Base-by-base conservation (phyloP, 2,329 filamentous ascomycete species). In the Talaromyces sp. region DNA sequence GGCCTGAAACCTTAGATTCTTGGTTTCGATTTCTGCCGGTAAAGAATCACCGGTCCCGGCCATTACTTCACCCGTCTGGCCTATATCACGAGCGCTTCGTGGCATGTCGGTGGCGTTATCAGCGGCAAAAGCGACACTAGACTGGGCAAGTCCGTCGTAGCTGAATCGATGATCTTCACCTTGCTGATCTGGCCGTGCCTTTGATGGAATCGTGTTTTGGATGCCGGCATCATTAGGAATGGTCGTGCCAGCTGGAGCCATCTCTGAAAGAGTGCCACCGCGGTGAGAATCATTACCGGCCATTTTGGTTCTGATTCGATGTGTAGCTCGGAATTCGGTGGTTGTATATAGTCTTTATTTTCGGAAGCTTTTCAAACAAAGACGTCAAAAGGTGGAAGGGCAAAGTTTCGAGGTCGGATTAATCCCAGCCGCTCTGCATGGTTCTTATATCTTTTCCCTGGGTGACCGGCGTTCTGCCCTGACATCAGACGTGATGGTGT, bases 141-240 rank as follows among this genome's bases (percentile, higher is more conserved):
- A 48, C 35, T 65, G 56, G 2, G 40, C 62, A 17, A 63, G 19
- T 13, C 61, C 78, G 67, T 81, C 78, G 39, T 80, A 78, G 0
- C 81, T 83, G 63, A 82, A 89, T 0, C 67, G 64, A 0, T 80
- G 81, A 1, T 80, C 78, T 0, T 73, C 75, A 0, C 35, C n/a
- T 37, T 22, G 59, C 64, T 78, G 67, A 63, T 77, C 66, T 37
- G 75, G 69, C 48, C 72, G 67, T 57, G 75, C 64, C 21, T 73
- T 66, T 7, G 75, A 75, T 31, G 72, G 72, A 58, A 78, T 73
- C 56, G 67, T 66, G 57, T 74, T 73, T 53, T 72, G 66, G 33
- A 76, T 0, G 85, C 76, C 77, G 22, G 75, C 77, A 55, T 79
- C 78, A 46, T 70, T 72, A 28, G 79, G 79, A 17, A 78, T 66